Percentiles rank a stretch among this genome's conserved stretches.
Evolutionary conservation across 1,284 basidiomycete genomes (phyloP).

Genomic region (Somion occarium): DNA sequence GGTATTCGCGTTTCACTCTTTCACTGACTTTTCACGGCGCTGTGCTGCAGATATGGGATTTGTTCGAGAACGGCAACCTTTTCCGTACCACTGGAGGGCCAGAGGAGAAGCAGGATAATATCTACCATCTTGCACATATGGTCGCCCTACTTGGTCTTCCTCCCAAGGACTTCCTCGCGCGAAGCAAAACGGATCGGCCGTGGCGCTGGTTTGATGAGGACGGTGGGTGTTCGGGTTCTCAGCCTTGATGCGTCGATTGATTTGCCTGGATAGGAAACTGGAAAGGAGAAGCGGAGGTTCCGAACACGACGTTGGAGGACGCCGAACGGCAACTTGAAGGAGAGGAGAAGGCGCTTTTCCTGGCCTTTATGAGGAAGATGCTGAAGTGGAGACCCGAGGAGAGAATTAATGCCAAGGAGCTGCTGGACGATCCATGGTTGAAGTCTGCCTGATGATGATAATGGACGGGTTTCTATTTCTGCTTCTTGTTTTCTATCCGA

Average conservation of each 20-base stretch:
- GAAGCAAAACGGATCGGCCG: slow-evolving; percentile 9
- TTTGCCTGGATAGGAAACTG: neutral
- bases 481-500: too few species aligned
- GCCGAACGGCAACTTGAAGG: neutral
- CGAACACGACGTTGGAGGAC: neutral
- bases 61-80: slow-evolving; percentile 17
- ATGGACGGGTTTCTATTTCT: neutral
- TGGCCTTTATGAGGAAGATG: neutral
- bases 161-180: slow-evolving; percentile 14
- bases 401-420: slow-evolving; percentile 1
- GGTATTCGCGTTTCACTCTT: neutral
- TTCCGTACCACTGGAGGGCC: slow-evolving; percentile 15
- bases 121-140: slow-evolving; percentile 21
- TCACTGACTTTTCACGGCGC: neutral
- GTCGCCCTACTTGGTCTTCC: slow-evolving; percentile 21
- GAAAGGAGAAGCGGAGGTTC: neutral
- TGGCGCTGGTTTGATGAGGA: slow-evolving; percentile 14
- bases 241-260: neutral
- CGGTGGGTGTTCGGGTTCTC: slow-evolving; percentile 9
- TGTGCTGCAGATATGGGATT: slow-evolving; percentile 17
- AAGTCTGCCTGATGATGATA: neutral
- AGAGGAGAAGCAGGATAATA: slow-evolving; percentile 12
- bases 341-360: neutral
- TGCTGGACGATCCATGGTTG: slow-evolving; percentile 6
- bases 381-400: neutral